phyloP scores from a whole-genome alignment of 306 rosid species.

The Potentilla sterilis region DNA sequence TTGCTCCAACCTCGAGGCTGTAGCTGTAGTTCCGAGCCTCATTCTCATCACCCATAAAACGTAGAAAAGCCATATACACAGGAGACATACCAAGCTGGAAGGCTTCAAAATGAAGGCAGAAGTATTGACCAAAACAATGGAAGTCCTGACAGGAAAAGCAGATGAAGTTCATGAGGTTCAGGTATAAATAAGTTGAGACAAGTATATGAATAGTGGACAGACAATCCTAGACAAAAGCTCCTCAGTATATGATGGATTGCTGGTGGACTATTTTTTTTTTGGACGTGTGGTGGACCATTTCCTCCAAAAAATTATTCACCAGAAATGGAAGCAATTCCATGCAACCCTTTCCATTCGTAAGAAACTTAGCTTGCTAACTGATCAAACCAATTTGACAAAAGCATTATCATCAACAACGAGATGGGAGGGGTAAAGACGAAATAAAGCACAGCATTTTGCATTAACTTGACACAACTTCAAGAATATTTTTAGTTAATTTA shows the following conservation, averaged over 20 bases:
- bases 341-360: neutral
- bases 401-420: neutral
- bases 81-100: conserved; percentile 98
- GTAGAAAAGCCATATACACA: conserved; percentile 97
- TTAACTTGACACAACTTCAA: too few species aligned
- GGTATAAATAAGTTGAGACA: conserved; percentile 13
- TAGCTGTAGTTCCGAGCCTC: conserved; percentile 91
- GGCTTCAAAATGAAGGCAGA: conserved; percentile 98
- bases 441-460: too few species aligned
- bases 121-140: too few species aligned
- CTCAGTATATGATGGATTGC: neutral
- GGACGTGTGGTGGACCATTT: neutral
- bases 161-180: conserved; percentile 26
- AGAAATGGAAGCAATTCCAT: neutral
- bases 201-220: neutral
- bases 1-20: conserved; percentile 92
- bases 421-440: neutral
- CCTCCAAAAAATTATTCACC: neutral
- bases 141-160: conserved; percentile 20
- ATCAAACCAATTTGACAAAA: neutral
- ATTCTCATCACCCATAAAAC: conserved; percentile 94
- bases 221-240: neutral
- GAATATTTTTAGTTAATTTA: too few species aligned
- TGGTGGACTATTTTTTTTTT: neutral
- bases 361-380: neutral